A percentile compares a stretch with the other conserved stretches of the same genome.
Conservation (phyloP, 495 filamentous ascomycete species). For the Lophium mytilinum region DNA sequence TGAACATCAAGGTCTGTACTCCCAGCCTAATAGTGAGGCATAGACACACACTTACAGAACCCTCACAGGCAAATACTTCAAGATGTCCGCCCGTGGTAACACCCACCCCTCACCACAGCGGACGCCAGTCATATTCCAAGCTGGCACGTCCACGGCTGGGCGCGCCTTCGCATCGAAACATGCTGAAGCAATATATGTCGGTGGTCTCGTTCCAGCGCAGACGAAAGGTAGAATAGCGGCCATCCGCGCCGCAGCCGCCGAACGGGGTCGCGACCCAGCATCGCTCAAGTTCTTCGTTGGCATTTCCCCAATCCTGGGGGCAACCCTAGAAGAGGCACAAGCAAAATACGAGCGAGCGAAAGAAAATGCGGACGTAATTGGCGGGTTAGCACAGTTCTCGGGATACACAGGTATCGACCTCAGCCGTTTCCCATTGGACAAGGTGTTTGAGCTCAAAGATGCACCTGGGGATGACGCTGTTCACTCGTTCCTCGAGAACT, state of each 20-base stretch:
- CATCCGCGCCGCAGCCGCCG: slow-evolving; percentile 40
- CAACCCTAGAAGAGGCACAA: slow-evolving; percentile 46
- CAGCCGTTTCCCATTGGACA: slow-evolving; percentile 43
- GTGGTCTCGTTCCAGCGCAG: slow-evolving; percentile 32
- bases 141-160: no score
- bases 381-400: slow-evolving; percentile 48
- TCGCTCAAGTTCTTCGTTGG: slow-evolving; percentile 48
- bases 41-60: no score
- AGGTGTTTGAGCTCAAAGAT: slow-evolving; percentile 30
- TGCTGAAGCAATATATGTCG: no score
- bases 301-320: slow-evolving; percentile 43
- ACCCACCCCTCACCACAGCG: no score
- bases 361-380: slow-evolving; percentile 44
- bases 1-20: no score
- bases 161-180: no score
- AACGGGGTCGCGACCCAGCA: slow-evolving; percentile 39
- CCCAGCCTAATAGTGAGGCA: no score
- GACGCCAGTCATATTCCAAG: no score
- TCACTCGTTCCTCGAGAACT: slow-evolving; percentile 4
- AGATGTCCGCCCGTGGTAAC: no score
- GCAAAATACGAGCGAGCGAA: slow-evolving; percentile 44
- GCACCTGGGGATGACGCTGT: slow-evolving; percentile 1
- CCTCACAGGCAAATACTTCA: no score
- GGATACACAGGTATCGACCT: slow-evolving; percentile 52
- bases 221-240: slow-evolving; percentile 32